phyloP scores from a whole-genome alignment of 306 rosid species.

The Acmispon strigosus region DNA sequence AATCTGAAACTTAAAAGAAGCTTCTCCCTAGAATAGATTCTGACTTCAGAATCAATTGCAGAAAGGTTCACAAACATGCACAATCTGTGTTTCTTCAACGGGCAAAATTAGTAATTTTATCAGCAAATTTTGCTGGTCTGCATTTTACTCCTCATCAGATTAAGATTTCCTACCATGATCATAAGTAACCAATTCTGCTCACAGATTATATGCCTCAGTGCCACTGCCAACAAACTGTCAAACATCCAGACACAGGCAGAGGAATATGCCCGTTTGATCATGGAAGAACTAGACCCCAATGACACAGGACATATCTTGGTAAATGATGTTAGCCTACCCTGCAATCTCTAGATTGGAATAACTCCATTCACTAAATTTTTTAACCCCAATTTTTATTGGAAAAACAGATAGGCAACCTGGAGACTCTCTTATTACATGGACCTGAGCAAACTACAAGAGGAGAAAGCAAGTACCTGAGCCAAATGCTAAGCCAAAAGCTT shows the following conservation, averaged over 20 bases:
- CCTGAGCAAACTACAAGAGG: constrained; percentile 34
- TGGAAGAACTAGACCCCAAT: constrained; percentile 75
- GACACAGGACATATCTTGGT: constrained; percentile 49
- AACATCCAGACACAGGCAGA: constrained; percentile 57
- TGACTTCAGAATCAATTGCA: too few relatives aligned
- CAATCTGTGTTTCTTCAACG: neutral
- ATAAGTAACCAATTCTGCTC: neutral
- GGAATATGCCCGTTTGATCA: constrained; percentile 69
- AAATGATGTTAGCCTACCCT: constrained; percentile 3
- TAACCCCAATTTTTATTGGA: neutral
- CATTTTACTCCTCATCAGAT: neutral
- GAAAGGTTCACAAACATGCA: too few relatives aligned
- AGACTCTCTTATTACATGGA: constrained; percentile 44
- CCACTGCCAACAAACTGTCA: constrained; percentile 57
- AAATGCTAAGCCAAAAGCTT: constrained; percentile 44
- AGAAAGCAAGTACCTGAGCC: constrained; percentile 37
- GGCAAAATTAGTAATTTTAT: neutral
- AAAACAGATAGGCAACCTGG: constrained; percentile 52
- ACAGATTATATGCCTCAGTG: constrained; percentile 61
- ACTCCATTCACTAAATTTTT: neutral
- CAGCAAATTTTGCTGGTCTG: neutral
- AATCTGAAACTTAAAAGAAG: too few relatives aligned
- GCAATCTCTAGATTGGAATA: neutral
- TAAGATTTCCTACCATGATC: neutral
- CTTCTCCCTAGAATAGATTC: too few relatives aligned